Percentiles rank a stretch among this genome's conserved stretches.
phyloP scores from a whole-genome alignment of 345 rosid species.

The Corymbia maculata region DNA sequence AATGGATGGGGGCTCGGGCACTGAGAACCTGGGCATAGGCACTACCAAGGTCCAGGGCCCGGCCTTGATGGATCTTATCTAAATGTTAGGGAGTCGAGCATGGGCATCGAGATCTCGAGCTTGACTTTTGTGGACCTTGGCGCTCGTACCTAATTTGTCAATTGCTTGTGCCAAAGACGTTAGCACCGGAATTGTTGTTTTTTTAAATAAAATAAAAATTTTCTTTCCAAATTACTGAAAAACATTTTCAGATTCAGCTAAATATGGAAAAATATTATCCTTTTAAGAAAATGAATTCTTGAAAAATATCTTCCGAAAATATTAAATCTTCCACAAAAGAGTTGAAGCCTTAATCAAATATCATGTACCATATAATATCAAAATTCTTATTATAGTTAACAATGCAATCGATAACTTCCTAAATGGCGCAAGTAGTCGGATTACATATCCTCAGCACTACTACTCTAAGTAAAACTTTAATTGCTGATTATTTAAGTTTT shows the following conservation, averaged over 20 bases:
- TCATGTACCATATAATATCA: not conserved
- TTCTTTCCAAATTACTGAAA: not conserved
- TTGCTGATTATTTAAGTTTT: not conserved
- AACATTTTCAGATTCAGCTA: not conserved
- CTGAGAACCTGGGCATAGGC: fast-evolving
- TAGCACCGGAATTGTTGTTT: not conserved
- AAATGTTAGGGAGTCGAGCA: not conserved
- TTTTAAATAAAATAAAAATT: not conserved
- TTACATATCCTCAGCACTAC: not conserved
- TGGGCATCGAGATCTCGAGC: not conserved
- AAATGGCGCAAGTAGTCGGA: not conserved
- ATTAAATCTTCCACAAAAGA: not conserved
- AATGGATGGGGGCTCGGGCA: not conserved
- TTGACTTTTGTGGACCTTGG: fast-evolving
- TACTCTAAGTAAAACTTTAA: not conserved
- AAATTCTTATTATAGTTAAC: not conserved
- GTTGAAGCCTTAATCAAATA: not conserved
- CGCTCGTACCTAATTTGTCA: fast-evolving
- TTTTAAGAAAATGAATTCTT: not conserved
- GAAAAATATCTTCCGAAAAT: fast-evolving
- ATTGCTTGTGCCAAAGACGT: fast-evolving
- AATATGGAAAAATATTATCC: not conserved
- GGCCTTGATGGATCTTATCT: not conserved
- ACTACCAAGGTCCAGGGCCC: fast-evolving
- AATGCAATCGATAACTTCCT: not conserved